Evolutionary conservation across 352 stramenopile genomes (phyloP).

Genomic region (Phytophthora capsici): DNA sequence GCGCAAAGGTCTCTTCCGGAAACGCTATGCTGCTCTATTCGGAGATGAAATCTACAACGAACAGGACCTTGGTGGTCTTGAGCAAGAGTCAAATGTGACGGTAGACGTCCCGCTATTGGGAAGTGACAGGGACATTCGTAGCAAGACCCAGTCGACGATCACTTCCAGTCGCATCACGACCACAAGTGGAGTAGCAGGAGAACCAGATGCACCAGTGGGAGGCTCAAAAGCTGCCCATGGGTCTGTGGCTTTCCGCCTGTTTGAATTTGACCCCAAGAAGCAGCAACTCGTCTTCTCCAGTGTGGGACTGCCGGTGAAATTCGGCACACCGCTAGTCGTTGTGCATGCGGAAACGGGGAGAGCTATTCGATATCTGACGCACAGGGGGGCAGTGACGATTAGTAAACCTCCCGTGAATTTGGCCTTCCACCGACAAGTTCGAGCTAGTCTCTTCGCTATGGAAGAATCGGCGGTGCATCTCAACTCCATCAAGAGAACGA

Average conservation of each 20-base stretch:
- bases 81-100: background rate
- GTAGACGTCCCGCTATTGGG: constrained; percentile 30
- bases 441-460: constrained; percentile 52
- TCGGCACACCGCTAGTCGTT: constrained; percentile 58
- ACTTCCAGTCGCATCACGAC: constrained; percentile 22
- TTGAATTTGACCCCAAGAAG: constrained; percentile 63
- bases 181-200: constrained; percentile 32
- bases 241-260: constrained; percentile 73
- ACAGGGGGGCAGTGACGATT: constrained; percentile 71
- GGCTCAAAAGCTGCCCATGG: constrained; percentile 26
- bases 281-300: constrained; percentile 57
- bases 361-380: constrained; percentile 66
- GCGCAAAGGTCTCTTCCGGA: constrained; percentile 72
- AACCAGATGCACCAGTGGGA: constrained; percentile 19
- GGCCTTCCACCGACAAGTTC: constrained; percentile 66
- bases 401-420: constrained; percentile 71
- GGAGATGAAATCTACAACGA: constrained; percentile 61
- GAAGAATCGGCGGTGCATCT: constrained; percentile 48
- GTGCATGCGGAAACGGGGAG: constrained; percentile 69
- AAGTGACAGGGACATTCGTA: background rate
- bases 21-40: constrained; percentile 75
- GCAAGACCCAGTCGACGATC: constrained; percentile 11
- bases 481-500: constrained; percentile 27
- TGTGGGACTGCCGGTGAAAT: constrained; percentile 65
- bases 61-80: background rate